A percentile compares a stretch with the other conserved stretches of the same genome.
Evolutionary conservation across 176 grass and related monocot genomes (phyloP).

Genomic region (Alopecurus myosuroides): DNA sequence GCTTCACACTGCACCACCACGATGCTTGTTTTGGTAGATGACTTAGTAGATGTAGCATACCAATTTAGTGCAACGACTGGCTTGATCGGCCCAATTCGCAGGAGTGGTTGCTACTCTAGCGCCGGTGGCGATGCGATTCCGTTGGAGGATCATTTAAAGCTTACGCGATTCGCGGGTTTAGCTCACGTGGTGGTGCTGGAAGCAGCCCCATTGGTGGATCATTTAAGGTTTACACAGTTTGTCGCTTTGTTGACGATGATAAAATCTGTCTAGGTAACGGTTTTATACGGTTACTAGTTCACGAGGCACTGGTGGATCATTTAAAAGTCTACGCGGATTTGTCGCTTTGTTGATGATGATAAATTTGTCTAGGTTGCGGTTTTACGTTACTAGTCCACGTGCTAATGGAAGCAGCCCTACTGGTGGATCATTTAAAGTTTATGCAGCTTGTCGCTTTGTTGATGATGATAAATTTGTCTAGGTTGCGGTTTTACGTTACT

Average conservation of each 20-base stretch:
- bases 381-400: neutral
- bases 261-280: neutral
- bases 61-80: neutral
- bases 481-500: neutral
- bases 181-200: neutral
- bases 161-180: neutral
- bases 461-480: neutral
- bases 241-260: neutral
- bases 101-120: neutral
- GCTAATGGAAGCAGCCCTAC: neutral
- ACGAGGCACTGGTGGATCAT: neutral
- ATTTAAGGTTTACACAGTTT: neutral
- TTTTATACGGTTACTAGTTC: neutral
- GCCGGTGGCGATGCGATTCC: neutral
- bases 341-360: neutral
- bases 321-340: neutral
- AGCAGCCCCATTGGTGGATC: neutral
- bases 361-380: neutral
- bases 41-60: neutral
- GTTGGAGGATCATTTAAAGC: neutral
- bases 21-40: neutral
- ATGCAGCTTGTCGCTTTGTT: neutral
- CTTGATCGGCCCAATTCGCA: neutral
- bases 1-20: neutral
- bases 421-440: neutral